Evolutionary conservation across 2,329 filamentous ascomycete genomes (phyloP).

Genomic region (Colletotrichum spinosum): DNA sequence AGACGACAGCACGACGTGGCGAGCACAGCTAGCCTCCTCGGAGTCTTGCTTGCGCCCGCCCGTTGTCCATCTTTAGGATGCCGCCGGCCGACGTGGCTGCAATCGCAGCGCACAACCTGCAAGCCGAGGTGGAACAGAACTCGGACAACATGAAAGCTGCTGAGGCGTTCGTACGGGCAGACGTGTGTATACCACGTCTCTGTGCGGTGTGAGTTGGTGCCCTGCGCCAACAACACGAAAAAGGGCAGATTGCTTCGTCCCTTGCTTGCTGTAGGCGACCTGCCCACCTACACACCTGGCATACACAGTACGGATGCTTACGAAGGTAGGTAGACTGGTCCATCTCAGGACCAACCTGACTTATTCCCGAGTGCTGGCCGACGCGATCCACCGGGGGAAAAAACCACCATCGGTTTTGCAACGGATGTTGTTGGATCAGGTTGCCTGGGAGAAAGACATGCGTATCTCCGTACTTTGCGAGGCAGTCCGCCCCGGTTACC

Average conservation of each 20-base stretch:
- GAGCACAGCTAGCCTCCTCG: conserved; percentile 5
- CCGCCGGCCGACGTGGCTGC: neutral
- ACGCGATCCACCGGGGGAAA: conserved; percentile 1
- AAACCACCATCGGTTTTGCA: too few relatives aligned
- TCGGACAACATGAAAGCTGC: neutral
- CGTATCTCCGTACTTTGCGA: too few relatives aligned
- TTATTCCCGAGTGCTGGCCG: conserved; percentile 16
- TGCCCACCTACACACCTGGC: too few relatives aligned
- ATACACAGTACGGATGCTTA: neutral
- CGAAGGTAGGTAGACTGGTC: neutral
- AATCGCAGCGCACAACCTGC: conserved; percentile 7
- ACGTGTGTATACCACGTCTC: too few relatives aligned
- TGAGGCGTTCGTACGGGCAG: too few relatives aligned
- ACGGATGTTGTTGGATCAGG: too few relatives aligned
- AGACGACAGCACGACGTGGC: neutral
- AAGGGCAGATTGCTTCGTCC: too few relatives aligned
- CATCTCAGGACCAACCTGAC: neutral
- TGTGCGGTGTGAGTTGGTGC: too few relatives aligned
- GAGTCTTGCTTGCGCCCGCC: neutral
- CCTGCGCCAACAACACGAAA: too few relatives aligned
- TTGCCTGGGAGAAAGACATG: too few relatives aligned
- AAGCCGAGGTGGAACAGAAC: neutral
- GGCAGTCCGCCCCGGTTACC: too few relatives aligned
- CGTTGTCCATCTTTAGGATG: neutral
- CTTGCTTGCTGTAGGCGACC: too few relatives aligned